These are phyloP conservation scores for Xylariaceae sp. DNA, from an alignment of 2,329 filamentous ascomycete species.

Conservation along the genomic window DNA sequence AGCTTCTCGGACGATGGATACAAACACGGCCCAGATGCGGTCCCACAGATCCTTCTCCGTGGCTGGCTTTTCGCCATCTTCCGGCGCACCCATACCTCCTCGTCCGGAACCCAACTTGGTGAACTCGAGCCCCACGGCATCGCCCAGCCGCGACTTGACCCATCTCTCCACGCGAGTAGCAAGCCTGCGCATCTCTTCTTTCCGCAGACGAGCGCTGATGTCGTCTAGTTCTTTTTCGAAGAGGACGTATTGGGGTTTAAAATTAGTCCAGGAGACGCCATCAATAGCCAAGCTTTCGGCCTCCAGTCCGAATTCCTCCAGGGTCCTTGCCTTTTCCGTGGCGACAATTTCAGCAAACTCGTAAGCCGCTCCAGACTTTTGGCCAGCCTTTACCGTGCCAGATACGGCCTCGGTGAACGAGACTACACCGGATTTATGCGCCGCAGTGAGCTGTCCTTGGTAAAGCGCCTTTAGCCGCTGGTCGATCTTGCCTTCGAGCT, in stretches of 20 bases:
- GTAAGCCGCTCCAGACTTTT: constrained; percentile 85
- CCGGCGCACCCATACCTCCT: constrained; percentile 74
- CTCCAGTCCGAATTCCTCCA: constrained; percentile 70
- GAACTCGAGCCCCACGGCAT: constrained; percentile 88
- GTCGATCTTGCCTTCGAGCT: constrained; percentile 83
- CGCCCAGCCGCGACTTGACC: constrained; percentile 81
- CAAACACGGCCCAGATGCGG: constrained; percentile 84
- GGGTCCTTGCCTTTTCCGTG: constrained; percentile 69
- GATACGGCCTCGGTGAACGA: constrained; percentile 84
- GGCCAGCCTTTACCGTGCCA: constrained; percentile 80
- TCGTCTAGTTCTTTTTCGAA: constrained; percentile 90
- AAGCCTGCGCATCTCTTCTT: constrained; percentile 92
- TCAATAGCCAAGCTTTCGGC: constrained; percentile 70
- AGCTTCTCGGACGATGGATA: constrained; percentile 74
- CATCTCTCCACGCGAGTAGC: constrained; percentile 89
- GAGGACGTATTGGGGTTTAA: constrained; percentile 69
- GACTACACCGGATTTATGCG: constrained; percentile 80
- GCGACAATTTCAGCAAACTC: constrained; percentile 94
- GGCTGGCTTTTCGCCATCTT: constrained; percentile 65
- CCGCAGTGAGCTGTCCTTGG: constrained; percentile 78
- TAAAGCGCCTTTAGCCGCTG: constrained; percentile 82
- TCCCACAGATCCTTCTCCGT: constrained; percentile 91
- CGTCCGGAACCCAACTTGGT: constrained; percentile 90
- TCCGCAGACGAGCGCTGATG: constrained; percentile 75
- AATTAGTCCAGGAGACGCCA: constrained; percentile 82